A percentile compares a stretch with the other conserved stretches of the same genome.
Conservation (phyloP, 164 flowering plant species). For the Sextonia rubra region DNA sequence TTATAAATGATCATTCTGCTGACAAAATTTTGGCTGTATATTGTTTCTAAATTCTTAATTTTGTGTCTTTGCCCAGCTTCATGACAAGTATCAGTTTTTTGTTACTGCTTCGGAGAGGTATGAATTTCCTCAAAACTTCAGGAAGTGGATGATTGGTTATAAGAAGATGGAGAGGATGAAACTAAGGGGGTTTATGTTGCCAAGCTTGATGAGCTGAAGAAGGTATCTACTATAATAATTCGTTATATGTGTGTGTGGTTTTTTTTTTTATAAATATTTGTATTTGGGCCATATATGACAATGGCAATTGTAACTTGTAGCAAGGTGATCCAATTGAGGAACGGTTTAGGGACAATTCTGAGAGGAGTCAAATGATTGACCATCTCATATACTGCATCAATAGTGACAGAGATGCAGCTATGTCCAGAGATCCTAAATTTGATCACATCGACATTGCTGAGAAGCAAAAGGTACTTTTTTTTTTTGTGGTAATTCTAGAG, state of each 20-base stretch:
- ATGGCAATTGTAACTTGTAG: conserved; percentile 31
- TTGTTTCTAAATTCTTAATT: background rate
- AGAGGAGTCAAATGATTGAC: conserved; percentile 65
- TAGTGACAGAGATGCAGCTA: conserved; percentile 85
- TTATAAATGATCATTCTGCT: background rate
- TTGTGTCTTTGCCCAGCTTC: conserved; percentile 37
- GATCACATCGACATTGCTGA: conserved; percentile 87
- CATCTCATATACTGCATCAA: conserved; percentile 69
- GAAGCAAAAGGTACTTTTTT: conserved; percentile 70
- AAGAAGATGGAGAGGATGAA: conserved; percentile 98
- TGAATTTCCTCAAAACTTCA: conserved; percentile 59
- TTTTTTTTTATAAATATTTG: background rate
- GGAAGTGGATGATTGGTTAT: conserved; percentile 92
- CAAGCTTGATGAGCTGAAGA: conserved; percentile 92
- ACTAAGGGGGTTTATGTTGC: conserved; percentile 94
- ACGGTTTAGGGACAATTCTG: conserved; percentile 66
- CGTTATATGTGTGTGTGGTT: too few species aligned
- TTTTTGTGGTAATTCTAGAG: background rate
- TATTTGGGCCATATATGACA: background rate
- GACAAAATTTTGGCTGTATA: background rate
- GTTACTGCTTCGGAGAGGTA: conserved; percentile 63
- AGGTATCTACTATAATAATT: conserved; percentile 31
- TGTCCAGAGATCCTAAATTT: conserved; percentile 73
- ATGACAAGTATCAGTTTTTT: conserved; percentile 77
- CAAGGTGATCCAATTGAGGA: conserved; percentile 92